Evolutionary conservation across 371 early-diverging fungal species (phyloP).

Genomic region (Blastocladiella emersonii): DNA sequence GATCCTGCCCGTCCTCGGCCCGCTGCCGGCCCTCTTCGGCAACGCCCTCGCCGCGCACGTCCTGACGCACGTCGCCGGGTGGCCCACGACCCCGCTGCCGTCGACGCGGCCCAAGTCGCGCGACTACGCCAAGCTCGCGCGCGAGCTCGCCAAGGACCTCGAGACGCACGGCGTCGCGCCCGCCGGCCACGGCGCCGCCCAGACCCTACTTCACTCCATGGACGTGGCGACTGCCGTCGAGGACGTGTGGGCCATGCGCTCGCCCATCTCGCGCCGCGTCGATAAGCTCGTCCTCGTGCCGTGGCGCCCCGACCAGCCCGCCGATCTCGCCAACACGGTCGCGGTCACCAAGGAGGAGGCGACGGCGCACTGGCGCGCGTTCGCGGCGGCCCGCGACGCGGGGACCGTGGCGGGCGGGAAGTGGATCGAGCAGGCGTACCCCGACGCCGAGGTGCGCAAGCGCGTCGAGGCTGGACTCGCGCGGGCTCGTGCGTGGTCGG

Average conservation of each 20-base stretch:
- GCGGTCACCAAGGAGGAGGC: not conserved
- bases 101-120: not conserved
- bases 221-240: not conserved
- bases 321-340: not conserved
- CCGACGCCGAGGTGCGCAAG: not conserved
- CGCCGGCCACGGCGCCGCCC: not conserved
- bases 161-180: not conserved
- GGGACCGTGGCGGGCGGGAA: not conserved
- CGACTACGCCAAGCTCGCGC: not conserved
- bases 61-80: slow-evolving; percentile 49
- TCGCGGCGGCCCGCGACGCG: not conserved
- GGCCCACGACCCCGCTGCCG: not conserved
- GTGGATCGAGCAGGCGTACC: not conserved
- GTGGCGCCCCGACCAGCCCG: not conserved
- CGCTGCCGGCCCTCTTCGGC: slow-evolving; percentile 85
- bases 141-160: not conserved
- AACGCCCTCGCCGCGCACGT: slow-evolving; percentile 78
- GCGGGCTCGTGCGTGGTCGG: too few relatives aligned
- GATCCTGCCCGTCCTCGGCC: slow-evolving; percentile 68
- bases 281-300: not conserved
- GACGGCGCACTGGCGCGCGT: not conserved
- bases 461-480: not conserved
- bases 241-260: not conserved
- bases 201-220: not conserved
- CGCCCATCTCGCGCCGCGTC: not conserved